Conservation (phyloP, 257 asterid genomes). For the Lavandula angustifolia region DNA sequence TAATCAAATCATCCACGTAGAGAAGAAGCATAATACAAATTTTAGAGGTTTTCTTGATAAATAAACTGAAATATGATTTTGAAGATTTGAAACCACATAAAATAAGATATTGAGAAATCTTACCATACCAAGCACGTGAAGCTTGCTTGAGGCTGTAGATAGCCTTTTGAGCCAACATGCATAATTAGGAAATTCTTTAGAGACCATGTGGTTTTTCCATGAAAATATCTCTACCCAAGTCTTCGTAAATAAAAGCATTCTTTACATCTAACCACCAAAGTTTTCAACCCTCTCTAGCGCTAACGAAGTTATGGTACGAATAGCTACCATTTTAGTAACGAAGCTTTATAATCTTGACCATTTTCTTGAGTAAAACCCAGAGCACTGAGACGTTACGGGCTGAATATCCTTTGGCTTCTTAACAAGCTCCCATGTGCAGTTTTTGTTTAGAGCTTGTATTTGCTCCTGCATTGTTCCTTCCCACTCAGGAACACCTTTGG, state of each 20-base stretch:
- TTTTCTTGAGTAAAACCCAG: slow-evolving; percentile 31
- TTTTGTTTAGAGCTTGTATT: slow-evolving; percentile 20
- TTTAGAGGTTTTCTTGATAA: too few species aligned
- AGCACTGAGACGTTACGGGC: slow-evolving; percentile 30
- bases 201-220: slow-evolving; percentile 36
- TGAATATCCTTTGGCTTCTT: slow-evolving; percentile 8
- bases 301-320: slow-evolving; percentile 22
- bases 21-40: too few species aligned
- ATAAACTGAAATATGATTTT: too few species aligned
- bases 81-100: too few species aligned
- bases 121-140: slow-evolving; percentile 21
- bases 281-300: slow-evolving; percentile 24
- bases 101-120: too few species aligned
- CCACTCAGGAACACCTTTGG: slow-evolving; percentile 11
- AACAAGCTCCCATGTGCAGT: slow-evolving; percentile 32
- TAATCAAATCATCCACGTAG: too few species aligned
- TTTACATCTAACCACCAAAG: too few species aligned
- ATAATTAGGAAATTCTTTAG: slow-evolving; percentile 28
- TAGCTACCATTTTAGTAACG: background rate
- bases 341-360: slow-evolving; percentile 31
- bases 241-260: slow-evolving; percentile 20
- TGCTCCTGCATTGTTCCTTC: slow-evolving; percentile 27
- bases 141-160: slow-evolving; percentile 38
- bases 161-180: slow-evolving; percentile 30
- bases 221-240: slow-evolving; percentile 29